Percentiles rank a stretch among this genome's conserved stretches.
These are phyloP conservation scores for Trichoderma arundinaceum DNA, from an alignment of 2,329 filamentous ascomycete genomes.

Conservation along the genomic window DNA sequence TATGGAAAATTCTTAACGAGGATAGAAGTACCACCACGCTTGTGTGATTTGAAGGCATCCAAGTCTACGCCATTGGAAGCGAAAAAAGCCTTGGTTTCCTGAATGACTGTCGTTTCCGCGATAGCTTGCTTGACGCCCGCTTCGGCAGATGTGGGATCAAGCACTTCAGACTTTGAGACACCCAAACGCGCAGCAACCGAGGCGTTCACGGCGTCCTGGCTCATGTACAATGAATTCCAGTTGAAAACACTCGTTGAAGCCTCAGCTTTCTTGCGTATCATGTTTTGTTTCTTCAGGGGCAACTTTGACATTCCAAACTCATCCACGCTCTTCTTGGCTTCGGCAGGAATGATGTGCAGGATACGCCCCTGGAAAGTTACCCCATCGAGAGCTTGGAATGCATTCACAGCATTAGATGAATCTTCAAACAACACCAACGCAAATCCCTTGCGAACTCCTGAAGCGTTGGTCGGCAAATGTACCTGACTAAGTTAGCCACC, in stretches of 20 bases:
- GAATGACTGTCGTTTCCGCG: slow-evolving; percentile 93
- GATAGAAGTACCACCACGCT: slow-evolving; percentile 85
- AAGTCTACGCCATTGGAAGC: slow-evolving; percentile 85
- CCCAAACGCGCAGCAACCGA: slow-evolving; percentile 86
- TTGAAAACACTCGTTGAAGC: slow-evolving; percentile 82
- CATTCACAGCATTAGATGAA: slow-evolving; percentile 73
- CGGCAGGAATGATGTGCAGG: slow-evolving; percentile 85
- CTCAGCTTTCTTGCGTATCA: slow-evolving; percentile 83
- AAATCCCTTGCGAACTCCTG: slow-evolving; percentile 83
- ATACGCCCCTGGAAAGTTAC: slow-evolving; percentile 91
- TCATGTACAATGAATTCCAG: slow-evolving; percentile 99
- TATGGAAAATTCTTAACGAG: slow-evolving; percentile 95
- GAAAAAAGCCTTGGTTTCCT: slow-evolving; percentile 95
- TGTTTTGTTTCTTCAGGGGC: slow-evolving; percentile 91
- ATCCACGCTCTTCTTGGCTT: slow-evolving; percentile 81
- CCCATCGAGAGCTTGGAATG: slow-evolving; percentile 80
- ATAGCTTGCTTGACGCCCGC: slow-evolving; percentile 96
- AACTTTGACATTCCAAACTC: slow-evolving; percentile 90
- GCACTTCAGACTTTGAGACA: slow-evolving; percentile 85
- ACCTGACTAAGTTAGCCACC: slow-evolving; percentile 64
- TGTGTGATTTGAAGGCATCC: slow-evolving; percentile 83
- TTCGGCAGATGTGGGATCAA: slow-evolving; percentile 95
- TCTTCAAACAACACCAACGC: slow-evolving; percentile 82
- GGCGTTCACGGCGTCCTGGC: slow-evolving; percentile 90
- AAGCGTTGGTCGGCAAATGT: slow-evolving; percentile 78